phyloP scores from a whole-genome alignment of 805 yeast species.

The Candida nitratophila region DNA sequence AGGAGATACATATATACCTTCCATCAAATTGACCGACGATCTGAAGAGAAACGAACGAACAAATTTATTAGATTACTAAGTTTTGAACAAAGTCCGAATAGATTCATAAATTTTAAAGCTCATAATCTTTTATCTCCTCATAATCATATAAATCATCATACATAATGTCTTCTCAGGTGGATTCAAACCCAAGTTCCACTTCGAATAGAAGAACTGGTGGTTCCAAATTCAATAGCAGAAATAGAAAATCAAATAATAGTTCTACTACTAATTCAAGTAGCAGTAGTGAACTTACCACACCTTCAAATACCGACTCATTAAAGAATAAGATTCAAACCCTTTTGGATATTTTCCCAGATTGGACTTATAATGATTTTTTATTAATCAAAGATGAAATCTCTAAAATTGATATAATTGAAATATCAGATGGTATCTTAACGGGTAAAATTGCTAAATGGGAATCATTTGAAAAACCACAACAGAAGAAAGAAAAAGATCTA shows the following conservation, averaged over 20 bases:
- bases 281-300: neutral
- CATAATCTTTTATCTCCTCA: no score
- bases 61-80: no score
- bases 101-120: no score
- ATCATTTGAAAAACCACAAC: conserved; percentile 37
- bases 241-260: neutral
- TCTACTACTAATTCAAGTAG: no score
- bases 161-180: neutral
- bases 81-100: no score
- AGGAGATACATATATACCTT: no score
- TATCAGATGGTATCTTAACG: conserved; percentile 81
- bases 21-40: no score
- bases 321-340: conserved; percentile 46
- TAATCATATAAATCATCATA: neutral
- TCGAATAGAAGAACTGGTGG: neutral
- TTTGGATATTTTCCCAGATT: conserved; percentile 86
- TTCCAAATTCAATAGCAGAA: neutral
- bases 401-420: conserved; percentile 62
- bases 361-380: conserved; percentile 81
- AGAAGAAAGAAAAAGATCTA: conserved; percentile 60
- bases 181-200: neutral
- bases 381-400: conserved; percentile 67
- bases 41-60: no score
- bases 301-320: neutral
- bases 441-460: conserved; percentile 94